Evolutionary conservation across 306 rosid species (phyloP), one percentile per base, ranked within the genome.

Genomic region (Rosa rugosa): DNA sequence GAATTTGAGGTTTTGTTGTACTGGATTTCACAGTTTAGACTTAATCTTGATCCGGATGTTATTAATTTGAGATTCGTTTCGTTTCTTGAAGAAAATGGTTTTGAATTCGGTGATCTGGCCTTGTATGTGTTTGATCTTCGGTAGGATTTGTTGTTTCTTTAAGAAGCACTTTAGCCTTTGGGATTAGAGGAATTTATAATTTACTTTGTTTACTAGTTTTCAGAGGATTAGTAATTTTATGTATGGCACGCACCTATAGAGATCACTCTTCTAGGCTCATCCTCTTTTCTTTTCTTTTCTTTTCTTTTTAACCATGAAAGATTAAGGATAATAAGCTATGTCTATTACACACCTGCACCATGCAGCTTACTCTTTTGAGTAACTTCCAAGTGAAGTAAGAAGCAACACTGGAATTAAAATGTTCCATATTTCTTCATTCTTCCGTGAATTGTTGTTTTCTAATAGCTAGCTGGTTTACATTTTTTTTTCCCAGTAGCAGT

Each of bases 1-100:
- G 0, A 40, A 38, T 17, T 31, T 13, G 41, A 59, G 64, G n/a
- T 44, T 69, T 4, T 18, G 9, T 27, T 27, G 20, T 44, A 23
- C 40, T 56, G 23, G 0, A 51, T 27, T 27, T 71, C n/a, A n/a
- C n/a, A n/a, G 18, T 46, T 6, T 46, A 0, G 8, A 64, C 46
- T 72, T 49, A 80, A 18, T 65, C 63, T 25, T 31, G 82, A 79
- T 79, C 64, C 38, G 25, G 42, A 49, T 70, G 25, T 8, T 71
- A 5, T 71, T 59, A 44, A 11, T 38, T 16, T 5, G 36, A n/a
- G 70, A 67, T 20, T 44, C 23, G 2, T 60, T n/a, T n/a, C n/a
- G 27, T 60, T 38, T 50, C 8, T 23, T 65, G 47, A 64, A 53
- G 51, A 45, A 34, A 45, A 42, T 68, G 71, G 76, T 11, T 45